Conservation (phyloP, 2,329 filamentous ascomycete genomes). For the Aspergillus arachidicola region DNA sequence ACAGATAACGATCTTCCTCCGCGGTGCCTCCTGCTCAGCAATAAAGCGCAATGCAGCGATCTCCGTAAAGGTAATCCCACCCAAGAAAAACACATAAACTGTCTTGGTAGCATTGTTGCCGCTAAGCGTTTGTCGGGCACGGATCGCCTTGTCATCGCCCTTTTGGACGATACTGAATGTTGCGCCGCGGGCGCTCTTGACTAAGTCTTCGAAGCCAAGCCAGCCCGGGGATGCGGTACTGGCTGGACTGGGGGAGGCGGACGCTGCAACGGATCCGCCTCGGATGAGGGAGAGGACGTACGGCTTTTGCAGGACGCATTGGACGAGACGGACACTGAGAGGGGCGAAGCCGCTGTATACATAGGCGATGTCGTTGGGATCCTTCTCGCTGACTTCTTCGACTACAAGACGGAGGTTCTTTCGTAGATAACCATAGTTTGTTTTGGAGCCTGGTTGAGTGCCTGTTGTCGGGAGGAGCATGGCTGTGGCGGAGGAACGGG, state of each 20-base stretch:
- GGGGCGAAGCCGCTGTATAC: constrained; percentile 97
- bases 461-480: constrained; percentile 77
- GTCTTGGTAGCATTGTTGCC: constrained; percentile 77
- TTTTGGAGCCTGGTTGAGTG: constrained; percentile 67
- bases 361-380: constrained; percentile 94
- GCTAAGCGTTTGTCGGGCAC: constrained; percentile 79
- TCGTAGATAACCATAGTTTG: constrained; percentile 86
- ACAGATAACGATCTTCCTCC: constrained; percentile 84
- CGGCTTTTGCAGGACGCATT: constrained; percentile 89
- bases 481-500: constrained; percentile 75
- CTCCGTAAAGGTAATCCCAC: constrained; percentile 95
- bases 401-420: constrained; percentile 87
- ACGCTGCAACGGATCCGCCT: constrained; percentile 58
- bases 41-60: constrained; percentile 93
- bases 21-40: constrained; percentile 76
- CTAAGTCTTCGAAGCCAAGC: constrained; percentile 89
- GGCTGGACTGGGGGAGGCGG: constrained; percentile 46
- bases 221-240: constrained; percentile 73
- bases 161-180: constrained; percentile 93
- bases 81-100: constrained; percentile 93
- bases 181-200: constrained; percentile 82
- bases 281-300: constrained; percentile 73
- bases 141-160: constrained; percentile 88
- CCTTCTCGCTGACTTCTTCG: constrained; percentile 93
- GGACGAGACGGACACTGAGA: constrained; percentile 84